Conservation (phyloP, 495 filamentous ascomycete genomes). For the Baudoinia panamericana region DNA sequence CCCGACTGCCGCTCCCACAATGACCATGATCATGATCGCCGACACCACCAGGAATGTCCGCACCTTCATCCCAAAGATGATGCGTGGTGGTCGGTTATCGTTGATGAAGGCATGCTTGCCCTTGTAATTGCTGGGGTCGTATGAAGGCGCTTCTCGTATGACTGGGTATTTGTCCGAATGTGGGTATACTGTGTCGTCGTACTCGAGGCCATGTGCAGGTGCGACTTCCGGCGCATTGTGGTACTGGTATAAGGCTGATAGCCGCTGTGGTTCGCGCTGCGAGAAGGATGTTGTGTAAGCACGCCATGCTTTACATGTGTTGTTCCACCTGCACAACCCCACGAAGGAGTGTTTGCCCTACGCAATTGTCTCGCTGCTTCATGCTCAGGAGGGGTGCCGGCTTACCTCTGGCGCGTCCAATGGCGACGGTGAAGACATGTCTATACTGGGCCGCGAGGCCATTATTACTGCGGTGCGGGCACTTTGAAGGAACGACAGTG, state of each 20-base stretch:
- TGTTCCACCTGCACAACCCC: neutral
- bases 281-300: neutral
- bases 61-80: conserved; percentile 22
- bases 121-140: conserved; percentile 14
- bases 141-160: conserved; percentile 14
- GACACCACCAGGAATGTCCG: conserved; percentile 17
- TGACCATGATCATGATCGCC: conserved; percentile 11
- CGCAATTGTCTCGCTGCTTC: neutral
- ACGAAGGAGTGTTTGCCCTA: neutral
- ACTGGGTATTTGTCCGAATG: conserved; percentile 20
- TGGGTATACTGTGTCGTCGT: conserved; percentile 18
- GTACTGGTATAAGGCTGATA: conserved; percentile 22
- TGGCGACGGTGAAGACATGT: neutral
- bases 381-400: neutral
- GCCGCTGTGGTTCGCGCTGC: conserved; percentile 12
- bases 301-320: neutral
- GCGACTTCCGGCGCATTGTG: conserved; percentile 22
- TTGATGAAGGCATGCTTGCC: conserved; percentile 16
- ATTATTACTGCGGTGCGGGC: neutral
- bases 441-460: neutral
- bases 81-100: conserved; percentile 17
- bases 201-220: conserved; percentile 20
- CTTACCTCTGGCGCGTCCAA: conserved; percentile 12
- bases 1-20: conserved; percentile 17
- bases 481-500: neutral